These are phyloP conservation scores for Chaetomium cochliodes DNA, from an alignment of 495 filamentous ascomycete genomes.

Conservation along the genomic window DNA sequence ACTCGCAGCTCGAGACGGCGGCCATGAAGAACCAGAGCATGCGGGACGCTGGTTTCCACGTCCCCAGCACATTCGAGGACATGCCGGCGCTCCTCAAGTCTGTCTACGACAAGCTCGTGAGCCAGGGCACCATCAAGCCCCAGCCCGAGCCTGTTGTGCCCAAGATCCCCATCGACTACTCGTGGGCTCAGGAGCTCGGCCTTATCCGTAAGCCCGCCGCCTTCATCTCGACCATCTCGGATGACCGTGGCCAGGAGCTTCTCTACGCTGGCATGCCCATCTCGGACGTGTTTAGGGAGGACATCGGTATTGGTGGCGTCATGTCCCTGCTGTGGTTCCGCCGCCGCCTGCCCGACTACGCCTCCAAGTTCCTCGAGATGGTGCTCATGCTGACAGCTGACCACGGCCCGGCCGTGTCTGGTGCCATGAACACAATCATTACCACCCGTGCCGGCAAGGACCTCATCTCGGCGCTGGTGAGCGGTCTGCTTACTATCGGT, in stretches of 20 bases:
- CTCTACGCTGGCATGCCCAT: conserved; percentile 99
- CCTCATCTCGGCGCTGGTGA: conserved; percentile 89
- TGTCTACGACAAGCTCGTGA: conserved; percentile 84
- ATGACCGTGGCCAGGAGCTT: conserved; percentile 98
- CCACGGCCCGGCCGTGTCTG: conserved; percentile 97
- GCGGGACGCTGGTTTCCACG: conserved; percentile 85
- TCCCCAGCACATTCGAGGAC: conserved; percentile 96
- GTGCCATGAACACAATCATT: conserved; percentile 99
- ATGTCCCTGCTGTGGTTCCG: conserved; percentile 99
- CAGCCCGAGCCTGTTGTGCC: conserved; percentile 85
- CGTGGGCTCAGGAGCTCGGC: conserved; percentile 98
- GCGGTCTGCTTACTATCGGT: conserved; percentile 96
- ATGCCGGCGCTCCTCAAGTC: conserved; percentile 70
- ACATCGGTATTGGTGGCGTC: conserved; percentile 98
- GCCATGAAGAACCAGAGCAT: conserved; percentile 94
- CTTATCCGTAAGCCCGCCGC: conserved; percentile 99
- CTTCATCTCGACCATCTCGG: conserved; percentile 99
- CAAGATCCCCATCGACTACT: conserved; percentile 99
- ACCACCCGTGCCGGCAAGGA: conserved; percentile 99
- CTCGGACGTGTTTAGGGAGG: conserved; percentile 97
- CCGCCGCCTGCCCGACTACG: conserved; percentile 91
- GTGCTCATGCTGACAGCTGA: conserved; percentile 99
- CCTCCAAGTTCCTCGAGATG: conserved; percentile 99
- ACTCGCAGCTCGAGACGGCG: conserved; percentile 97
- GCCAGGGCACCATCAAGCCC: conserved; percentile 78